Conservation (phyloP, 306 rosid species). For the Prunus fruticosa region DNA sequence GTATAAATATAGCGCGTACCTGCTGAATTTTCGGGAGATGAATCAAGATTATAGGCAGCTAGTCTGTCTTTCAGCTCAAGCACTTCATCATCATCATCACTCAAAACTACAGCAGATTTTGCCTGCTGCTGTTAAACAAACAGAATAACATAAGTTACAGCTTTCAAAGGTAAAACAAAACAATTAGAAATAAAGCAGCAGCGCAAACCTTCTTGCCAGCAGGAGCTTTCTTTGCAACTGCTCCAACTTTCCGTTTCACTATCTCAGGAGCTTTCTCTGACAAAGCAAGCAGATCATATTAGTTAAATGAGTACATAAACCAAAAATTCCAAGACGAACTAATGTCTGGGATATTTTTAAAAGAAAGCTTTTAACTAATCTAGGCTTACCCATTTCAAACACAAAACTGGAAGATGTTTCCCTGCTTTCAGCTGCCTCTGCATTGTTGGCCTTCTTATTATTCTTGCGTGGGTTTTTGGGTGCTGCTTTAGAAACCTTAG, state of each 20-base stretch:
- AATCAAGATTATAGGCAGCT: conserved; percentile 78
- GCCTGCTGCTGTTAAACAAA: conserved; percentile 37
- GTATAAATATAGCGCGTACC: conserved; percentile 34
- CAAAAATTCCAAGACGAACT: background rate
- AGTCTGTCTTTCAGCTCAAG: conserved; percentile 84
- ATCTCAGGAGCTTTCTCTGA: conserved; percentile 52
- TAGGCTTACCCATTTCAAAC: conserved; percentile 63
- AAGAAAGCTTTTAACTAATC: background rate
- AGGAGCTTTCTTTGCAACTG: conserved; percentile 48
- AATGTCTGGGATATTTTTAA: background rate
- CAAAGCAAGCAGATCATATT: background rate
- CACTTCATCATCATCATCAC: conserved; percentile 45
- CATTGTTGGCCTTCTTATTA: conserved; percentile 51
- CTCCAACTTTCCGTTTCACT: conserved; percentile 58
- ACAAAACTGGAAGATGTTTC: conserved; percentile 37
- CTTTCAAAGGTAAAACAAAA: background rate
- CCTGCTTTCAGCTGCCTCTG: conserved; percentile 43
- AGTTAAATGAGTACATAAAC: background rate
- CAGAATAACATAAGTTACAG: background rate
- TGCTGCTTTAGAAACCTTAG: conserved; percentile 37
- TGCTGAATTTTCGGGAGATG: conserved; percentile 60
- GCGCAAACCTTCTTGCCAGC: conserved; percentile 48
- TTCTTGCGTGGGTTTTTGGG: conserved; percentile 68
- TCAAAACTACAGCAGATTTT: conserved; percentile 14
- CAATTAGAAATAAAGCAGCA: background rate